Evolutionary conservation across 2,329 filamentous ascomycete genomes (phyloP).

Genomic region (Didymella glomerata): DNA sequence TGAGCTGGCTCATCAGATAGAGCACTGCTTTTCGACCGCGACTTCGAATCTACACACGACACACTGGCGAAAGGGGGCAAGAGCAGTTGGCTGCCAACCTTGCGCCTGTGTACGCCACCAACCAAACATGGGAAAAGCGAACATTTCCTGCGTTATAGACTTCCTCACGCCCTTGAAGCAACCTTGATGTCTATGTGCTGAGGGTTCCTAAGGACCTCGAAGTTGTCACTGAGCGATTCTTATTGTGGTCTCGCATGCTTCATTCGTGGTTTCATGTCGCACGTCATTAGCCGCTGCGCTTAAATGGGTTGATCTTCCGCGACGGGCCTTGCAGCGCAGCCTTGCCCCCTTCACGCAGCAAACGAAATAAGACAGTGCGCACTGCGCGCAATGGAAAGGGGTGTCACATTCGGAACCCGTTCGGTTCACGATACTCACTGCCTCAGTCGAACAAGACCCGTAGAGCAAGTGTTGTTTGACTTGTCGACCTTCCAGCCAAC

Average conservation of each 20-base stretch:
- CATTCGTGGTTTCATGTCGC: slow-evolving; percentile 36
- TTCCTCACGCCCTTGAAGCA: slow-evolving; percentile 11
- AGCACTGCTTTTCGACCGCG: not conserved
- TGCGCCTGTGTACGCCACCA: slow-evolving; percentile 24
- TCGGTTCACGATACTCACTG: not conserved
- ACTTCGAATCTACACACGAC: not conserved
- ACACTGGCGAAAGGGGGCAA: not conserved
- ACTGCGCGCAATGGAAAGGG: not conserved
- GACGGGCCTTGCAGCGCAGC: slow-evolving; percentile 19
- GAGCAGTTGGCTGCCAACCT: slow-evolving; percentile 17
- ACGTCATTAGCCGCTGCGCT: slow-evolving; percentile 34
- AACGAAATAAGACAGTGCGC: slow-evolving; percentile 3
- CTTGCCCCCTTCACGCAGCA: slow-evolving; percentile 19
- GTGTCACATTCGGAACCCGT: not conserved
- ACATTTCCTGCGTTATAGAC: slow-evolving; percentile 16
- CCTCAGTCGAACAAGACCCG: not conserved
- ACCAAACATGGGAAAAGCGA: slow-evolving; percentile 28
- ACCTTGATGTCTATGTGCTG: not conserved
- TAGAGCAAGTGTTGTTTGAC: not conserved
- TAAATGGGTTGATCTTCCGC: slow-evolving; percentile 30
- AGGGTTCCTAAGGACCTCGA: not conserved
- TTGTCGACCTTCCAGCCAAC: not conserved
- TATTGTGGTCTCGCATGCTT: slow-evolving; percentile 25
- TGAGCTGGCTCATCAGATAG: not conserved
- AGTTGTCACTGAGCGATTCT: slow-evolving; percentile 6